phyloP scores from a whole-genome alignment of 202 grass and related monocot genomes.

The Brachypodium distachyon region DNA sequence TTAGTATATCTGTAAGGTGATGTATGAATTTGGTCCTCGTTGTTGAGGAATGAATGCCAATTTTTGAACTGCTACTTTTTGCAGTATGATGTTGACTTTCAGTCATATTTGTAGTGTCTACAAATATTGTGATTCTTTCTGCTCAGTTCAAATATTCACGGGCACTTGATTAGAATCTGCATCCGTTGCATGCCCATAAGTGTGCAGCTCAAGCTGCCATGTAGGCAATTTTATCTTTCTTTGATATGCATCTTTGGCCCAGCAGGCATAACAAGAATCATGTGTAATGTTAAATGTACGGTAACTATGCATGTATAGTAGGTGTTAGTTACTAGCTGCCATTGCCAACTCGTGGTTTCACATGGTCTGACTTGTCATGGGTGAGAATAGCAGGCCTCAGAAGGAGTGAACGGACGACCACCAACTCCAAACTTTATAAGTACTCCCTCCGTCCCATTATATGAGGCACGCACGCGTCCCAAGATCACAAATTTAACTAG shows the following conservation, averaged over 20 bases:
- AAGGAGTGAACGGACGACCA: too few relatives aligned
- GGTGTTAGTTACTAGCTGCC: background rate
- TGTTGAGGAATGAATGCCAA: background rate
- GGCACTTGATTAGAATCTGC: background rate
- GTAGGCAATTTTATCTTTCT: background rate
- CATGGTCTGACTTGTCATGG: too few relatives aligned
- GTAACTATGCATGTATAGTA: background rate
- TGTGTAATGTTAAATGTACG: background rate
- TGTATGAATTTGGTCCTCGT: background rate
- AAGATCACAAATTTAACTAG: too few relatives aligned
- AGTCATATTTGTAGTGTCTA: background rate
- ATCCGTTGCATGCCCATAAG: background rate
- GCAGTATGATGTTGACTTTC: background rate
- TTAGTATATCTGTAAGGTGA: background rate
- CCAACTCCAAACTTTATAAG: too few relatives aligned
- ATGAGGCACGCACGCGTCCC: too few relatives aligned
- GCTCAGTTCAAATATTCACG: background rate
- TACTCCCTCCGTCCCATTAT: too few relatives aligned
- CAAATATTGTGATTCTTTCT: background rate
- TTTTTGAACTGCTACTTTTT: constrained; percentile 1
- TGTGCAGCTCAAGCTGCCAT: background rate
- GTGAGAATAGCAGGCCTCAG: too few relatives aligned
- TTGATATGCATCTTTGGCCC: background rate
- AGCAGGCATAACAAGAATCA: background rate
- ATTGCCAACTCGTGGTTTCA: too few relatives aligned